These are phyloP conservation scores for Paralagenidium karlingii DNA, from an alignment of 352 stramenopile species.

Conservation along the genomic window DNA sequence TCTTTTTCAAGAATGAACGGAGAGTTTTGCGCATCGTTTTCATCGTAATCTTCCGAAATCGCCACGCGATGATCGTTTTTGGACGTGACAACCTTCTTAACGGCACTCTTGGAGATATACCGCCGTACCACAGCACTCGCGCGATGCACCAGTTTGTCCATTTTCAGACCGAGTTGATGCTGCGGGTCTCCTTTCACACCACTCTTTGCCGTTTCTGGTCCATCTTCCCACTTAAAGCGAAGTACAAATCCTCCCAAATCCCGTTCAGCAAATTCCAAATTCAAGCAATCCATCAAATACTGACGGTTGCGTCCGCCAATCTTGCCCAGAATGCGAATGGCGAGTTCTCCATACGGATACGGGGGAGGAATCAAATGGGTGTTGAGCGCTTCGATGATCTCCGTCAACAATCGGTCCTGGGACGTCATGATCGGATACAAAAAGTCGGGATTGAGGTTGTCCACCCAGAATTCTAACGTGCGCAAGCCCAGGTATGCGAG, in stretches of 20 bases:
- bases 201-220: neutral
- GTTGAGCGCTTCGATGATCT: slow-evolving; percentile 94
- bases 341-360: slow-evolving; percentile 95
- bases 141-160: slow-evolving; percentile 37
- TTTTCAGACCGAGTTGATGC: slow-evolving; percentile 26
- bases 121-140: slow-evolving; percentile 36
- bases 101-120: slow-evolving; percentile 36
- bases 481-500: slow-evolving; percentile 91
- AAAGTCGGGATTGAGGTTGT: slow-evolving; percentile 97
- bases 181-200: slow-evolving; percentile 2
- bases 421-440: slow-evolving; percentile 90
- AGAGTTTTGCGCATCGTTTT: slow-evolving; percentile 16
- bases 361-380: slow-evolving; percentile 91
- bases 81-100: slow-evolving; percentile 35
- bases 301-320: slow-evolving; percentile 90
- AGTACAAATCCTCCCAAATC: slow-evolving; percentile 34
- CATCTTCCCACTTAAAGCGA: slow-evolving; percentile 27
- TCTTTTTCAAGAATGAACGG: slow-evolving; percentile 51
- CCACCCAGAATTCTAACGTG: slow-evolving; percentile 98
- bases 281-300: slow-evolving; percentile 77
- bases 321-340: slow-evolving; percentile 95
- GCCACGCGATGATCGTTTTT: slow-evolving; percentile 48
- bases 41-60: slow-evolving; percentile 56
- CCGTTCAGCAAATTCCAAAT: slow-evolving; percentile 37
- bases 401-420: slow-evolving; percentile 79